Base-by-base conservation (phyloP, 257 asterid genomes). In the Penstemon newberryi region DNA sequence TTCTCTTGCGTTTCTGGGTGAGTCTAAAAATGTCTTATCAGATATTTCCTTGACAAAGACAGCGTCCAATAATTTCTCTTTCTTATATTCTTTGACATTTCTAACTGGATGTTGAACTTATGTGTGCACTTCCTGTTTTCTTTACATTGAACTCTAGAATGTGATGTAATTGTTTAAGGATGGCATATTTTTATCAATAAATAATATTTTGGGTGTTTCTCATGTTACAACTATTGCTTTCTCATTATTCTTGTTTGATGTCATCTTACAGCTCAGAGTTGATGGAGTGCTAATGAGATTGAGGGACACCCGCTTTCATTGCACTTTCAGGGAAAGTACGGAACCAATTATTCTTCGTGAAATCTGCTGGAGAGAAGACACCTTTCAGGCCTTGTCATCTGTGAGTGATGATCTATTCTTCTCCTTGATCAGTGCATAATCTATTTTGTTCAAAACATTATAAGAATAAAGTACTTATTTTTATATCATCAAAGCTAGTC, bases 271-370 rank as follows among this genome's bases (percentile, higher is more conserved):
- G 98, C 98, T 94, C 71, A 91, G 99, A 85, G 98, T 94, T 67
- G 99, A 94, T 75, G 99, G 99, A 69, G 98, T 81, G 80, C 95
- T 91, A 54, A 82, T 94, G 96, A 87, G 99, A 84, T 73, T 94
- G 84, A 89, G 99, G 80, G 99, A 91, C 75, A 91, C 98, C 47
- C 99, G 98, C 51, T 74, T 91, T 86, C 96, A 89, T 72, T 94
- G 97, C 72, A 73, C 78, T 63, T 94, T 91, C 58, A 72, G 51
- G 67, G 90, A 79, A 39, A 62, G 64, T 82, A 40, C 56, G 8
- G 77, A 81, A 66, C 89, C 96, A 25, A 78, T 75, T 77, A 67
- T 94, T 81, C 96, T 89, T 77, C 88, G 94, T 65, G 96, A 91
- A 80, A 82, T 76, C 85, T 90, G 95, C 89, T 92, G 95, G 92